Evolutionary conservation across 768 basidiomycete genomes (phyloP), one percentile per base, ranked within the genome.

Genomic region (Saitozyma podzolica): DNA sequence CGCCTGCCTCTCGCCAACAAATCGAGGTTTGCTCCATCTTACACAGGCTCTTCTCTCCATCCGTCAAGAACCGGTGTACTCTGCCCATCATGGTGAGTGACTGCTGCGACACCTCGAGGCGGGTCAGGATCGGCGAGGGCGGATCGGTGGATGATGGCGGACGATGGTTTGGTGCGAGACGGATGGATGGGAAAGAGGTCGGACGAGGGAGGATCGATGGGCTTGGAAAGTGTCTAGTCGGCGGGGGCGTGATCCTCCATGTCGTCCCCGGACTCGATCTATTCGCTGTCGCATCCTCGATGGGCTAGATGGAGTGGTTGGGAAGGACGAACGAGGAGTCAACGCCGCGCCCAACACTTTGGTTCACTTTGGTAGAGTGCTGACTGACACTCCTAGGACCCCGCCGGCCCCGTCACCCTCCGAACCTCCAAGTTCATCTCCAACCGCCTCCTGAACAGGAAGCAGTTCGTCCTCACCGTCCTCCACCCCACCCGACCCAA

Each of bases 341-440:
- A 39, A 42, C 13, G 39, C 50, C n/a, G 29, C 13, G 39, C 50
- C n/a, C 10, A 40, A 29, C 19, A 20, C 10, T n/a, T 52, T 9
- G 52, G 54, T 40, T n/a, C 19, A 20, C 10, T n/a, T 52, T 9
- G 52, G 54, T 40, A 50, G 9, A 14, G n/a, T 37, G 29, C 13
- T 64, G 39, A 40, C 54, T 65, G 37, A 54, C 41, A 50, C 52
- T n/a, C 19, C 50, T 54, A 76, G 74, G 76, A 78, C 64, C 74
- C 74, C 64, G 58, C 67, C 67, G 86, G 91, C 80, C 88, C 94
- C 63, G 85, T 99, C 72, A 99, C 96, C 70, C 85, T 99, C 80
- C 91, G 96, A 76, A 96, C 96, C 59, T 90, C 94, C 82, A 97
- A 99, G 85, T 98, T 98, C 85, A 90, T 97, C 82, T 96, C 94